These are phyloP conservation scores for Annona cherimola DNA, from an alignment of 164 flowering plant species.

Conservation along the genomic window DNA sequence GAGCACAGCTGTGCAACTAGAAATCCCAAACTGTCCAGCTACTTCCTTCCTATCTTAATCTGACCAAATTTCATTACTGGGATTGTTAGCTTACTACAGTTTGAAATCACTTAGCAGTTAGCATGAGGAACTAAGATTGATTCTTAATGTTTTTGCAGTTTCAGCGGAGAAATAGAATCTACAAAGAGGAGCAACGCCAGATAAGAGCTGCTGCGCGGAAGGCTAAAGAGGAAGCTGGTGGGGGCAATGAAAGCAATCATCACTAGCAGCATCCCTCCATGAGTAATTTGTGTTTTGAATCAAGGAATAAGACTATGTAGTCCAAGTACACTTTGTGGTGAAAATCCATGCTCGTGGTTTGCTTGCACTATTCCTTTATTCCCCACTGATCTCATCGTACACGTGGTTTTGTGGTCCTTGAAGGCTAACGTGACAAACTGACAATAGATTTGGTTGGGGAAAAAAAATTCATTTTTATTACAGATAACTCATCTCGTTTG, in stretches of 20 bases:
- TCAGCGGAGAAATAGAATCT: slow-evolving; percentile 79
- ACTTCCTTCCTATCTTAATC: not conserved
- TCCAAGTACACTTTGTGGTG: not conserved
- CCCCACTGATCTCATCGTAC: not conserved
- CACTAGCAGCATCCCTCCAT: not conserved
- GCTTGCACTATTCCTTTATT: not conserved
- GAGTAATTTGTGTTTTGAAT: slow-evolving; percentile 6
- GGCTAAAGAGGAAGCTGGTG: slow-evolving; percentile 53
- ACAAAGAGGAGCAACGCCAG: slow-evolving; percentile 95
- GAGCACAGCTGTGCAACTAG: not conserved
- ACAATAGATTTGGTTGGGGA: not conserved
- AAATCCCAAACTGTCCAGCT: not conserved
- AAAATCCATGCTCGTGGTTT: not conserved
- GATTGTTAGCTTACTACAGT: not conserved
- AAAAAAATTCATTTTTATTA: not conserved
- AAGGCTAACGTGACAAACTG: not conserved
- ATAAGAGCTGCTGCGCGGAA: slow-evolving; percentile 77
- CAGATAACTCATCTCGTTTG: not conserved
- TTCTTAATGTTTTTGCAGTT: slow-evolving; percentile 42
- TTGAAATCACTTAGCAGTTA: not conserved
- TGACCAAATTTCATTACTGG: not conserved
- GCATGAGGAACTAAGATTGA: not conserved
- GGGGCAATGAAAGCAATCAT: slow-evolving; percentile 18
- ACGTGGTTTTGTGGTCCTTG: not conserved
- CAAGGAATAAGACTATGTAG: slow-evolving; percentile 2